Conservation (phyloP, 2,329 filamentous ascomycete genomes). For the Alternaria angustiovoidea region DNA sequence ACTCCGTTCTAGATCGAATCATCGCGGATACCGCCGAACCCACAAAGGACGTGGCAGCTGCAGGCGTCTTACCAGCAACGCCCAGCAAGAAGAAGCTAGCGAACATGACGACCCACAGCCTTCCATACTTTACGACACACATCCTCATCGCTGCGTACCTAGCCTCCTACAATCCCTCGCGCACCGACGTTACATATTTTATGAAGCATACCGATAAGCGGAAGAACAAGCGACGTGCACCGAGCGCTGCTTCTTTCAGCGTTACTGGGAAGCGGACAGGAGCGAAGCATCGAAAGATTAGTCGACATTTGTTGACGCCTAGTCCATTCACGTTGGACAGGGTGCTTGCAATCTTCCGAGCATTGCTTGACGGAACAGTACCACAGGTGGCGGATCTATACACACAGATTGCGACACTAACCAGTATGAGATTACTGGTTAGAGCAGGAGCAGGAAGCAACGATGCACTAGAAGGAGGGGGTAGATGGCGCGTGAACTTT, state of each 20-base stretch:
- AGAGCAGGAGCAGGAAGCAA: constrained; percentile 63
- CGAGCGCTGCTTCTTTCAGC: constrained; percentile 24
- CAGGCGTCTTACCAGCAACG: constrained; percentile 6
- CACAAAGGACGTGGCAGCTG: neutral
- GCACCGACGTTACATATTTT: constrained; percentile 78
- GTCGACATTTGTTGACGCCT: constrained; percentile 77
- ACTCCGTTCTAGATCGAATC: constrained; percentile 72
- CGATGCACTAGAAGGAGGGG: constrained; percentile 73
- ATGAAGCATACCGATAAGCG: constrained; percentile 70
- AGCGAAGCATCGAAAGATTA: constrained; percentile 73
- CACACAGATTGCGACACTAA: constrained; percentile 72
- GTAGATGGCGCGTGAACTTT: constrained; percentile 80
- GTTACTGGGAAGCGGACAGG: constrained; percentile 19
- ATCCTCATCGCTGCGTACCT: constrained; percentile 81
- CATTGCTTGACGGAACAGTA: constrained; percentile 63
- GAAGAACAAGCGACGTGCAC: constrained; percentile 55
- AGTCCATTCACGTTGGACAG: constrained; percentile 80
- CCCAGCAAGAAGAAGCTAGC: constrained; percentile 24
- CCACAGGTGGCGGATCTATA: constrained; percentile 58
- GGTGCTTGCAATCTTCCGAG: constrained; percentile 78
- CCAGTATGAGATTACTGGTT: constrained; percentile 73
- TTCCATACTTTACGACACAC: constrained; percentile 77
- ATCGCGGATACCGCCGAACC: constrained; percentile 19
- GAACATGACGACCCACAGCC: constrained; percentile 51
- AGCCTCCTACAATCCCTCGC: constrained; percentile 78